phyloP scores from a whole-genome alignment of 495 filamentous ascomycete genomes.

The Neurospora pannonica region DNA sequence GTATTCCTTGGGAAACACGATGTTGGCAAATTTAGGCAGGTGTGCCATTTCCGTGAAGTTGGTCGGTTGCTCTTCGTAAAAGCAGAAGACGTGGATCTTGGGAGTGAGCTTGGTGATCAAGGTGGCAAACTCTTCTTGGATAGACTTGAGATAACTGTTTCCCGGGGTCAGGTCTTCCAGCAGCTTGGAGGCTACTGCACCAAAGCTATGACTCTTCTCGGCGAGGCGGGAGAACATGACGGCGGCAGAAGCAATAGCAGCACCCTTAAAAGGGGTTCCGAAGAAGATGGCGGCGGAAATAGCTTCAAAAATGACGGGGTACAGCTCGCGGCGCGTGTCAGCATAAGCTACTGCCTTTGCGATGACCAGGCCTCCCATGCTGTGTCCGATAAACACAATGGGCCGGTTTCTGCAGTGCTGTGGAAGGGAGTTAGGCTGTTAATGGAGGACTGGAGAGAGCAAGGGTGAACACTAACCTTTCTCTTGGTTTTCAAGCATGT shows the following conservation, averaged over 20 bases:
- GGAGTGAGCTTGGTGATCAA: neutral
- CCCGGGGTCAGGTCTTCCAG: conserved; percentile 19
- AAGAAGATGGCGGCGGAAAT: conserved; percentile 27
- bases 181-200: conserved; percentile 19
- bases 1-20: neutral
- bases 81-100: neutral
- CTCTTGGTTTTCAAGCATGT: neutral
- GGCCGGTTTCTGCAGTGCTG: neutral
- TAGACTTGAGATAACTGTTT: neutral
- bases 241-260: conserved; percentile 17
- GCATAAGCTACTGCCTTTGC: conserved; percentile 21
- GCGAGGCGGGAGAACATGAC: conserved; percentile 20
- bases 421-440: conserved; percentile 8
- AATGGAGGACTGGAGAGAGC: conserved; percentile 12
- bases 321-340: conserved; percentile 19
- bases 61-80: neutral
- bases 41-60: neutral
- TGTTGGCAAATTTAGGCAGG: neutral
- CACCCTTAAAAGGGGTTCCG: conserved; percentile 28
- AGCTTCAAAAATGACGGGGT: conserved; percentile 25
- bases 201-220: conserved; percentile 14
- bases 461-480: neutral
- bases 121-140: neutral
- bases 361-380: conserved; percentile 56
- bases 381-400: conserved; percentile 37